Evolutionary conservation across 441 rosid genomes (phyloP).

Genomic region (Erodium texanum): DNA sequence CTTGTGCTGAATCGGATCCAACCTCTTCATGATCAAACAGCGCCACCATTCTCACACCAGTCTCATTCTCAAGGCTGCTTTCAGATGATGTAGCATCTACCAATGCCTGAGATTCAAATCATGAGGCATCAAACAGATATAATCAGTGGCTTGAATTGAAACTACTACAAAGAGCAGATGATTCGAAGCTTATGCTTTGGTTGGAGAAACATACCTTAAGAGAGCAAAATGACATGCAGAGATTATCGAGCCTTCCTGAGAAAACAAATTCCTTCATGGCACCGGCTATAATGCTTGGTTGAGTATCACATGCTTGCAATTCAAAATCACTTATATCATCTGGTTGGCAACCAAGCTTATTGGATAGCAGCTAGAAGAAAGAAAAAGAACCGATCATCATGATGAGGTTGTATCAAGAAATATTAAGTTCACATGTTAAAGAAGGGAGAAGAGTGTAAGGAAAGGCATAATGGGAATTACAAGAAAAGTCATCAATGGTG

Average conservation of each 20-base stretch:
- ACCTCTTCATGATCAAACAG: constrained; percentile 97
- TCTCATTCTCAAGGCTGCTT: constrained; percentile 62
- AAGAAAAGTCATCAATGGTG: not conserved
- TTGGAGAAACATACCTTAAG: constrained; percentile 39
- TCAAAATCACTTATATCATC: constrained; percentile 86
- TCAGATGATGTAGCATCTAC: constrained; percentile 70
- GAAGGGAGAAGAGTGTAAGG: not conserved
- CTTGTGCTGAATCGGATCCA: constrained; percentile 91
- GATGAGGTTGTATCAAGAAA: not conserved
- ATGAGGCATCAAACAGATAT: not conserved
- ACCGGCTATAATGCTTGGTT: constrained; percentile 77
- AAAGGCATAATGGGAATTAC: not conserved
- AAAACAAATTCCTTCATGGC: constrained; percentile 81
- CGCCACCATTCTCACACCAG: constrained; percentile 90
- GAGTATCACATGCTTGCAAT: constrained; percentile 97
- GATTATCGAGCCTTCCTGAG: constrained; percentile 97
- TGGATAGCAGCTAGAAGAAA: constrained; percentile 53
- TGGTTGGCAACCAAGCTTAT: constrained; percentile 51
- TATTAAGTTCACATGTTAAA: not conserved
- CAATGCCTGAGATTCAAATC: constrained; percentile 48
- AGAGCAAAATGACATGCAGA: constrained; percentile 96
- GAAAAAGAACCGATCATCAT: constrained; percentile 11
- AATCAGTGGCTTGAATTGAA: too few species aligned
- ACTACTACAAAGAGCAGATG: too few species aligned
- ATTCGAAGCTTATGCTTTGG: too few species aligned